These are phyloP conservation scores for Talaromyces ruber DNA, from an alignment of 495 filamentous ascomycete genomes.

Conservation along the genomic window DNA sequence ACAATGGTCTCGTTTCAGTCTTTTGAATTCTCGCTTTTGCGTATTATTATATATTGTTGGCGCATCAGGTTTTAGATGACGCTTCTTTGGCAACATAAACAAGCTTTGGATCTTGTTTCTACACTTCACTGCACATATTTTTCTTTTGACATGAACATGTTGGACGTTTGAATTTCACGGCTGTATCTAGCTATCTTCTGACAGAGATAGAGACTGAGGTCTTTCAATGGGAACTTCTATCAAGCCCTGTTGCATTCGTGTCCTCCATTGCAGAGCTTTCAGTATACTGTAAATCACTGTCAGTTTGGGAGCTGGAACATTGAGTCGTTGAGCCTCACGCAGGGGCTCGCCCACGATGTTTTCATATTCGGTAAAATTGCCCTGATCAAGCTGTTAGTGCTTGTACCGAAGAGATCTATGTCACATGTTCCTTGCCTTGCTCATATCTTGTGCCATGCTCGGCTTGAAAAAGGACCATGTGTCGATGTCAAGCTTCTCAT, in stretches of 20 bases:
- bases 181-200: slow-evolving; percentile 3
- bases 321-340: slow-evolving; percentile 30
- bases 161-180: background rate
- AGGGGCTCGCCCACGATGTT: slow-evolving; percentile 46
- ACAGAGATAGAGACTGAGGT: background rate
- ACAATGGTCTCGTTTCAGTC: background rate
- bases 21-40: background rate
- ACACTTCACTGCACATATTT: background rate
- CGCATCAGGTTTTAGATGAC: background rate
- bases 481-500: slow-evolving; percentile 26
- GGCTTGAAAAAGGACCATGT: slow-evolving; percentile 31
- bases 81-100: background rate
- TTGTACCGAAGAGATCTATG: background rate
- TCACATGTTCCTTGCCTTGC: slow-evolving; percentile 20
- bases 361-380: slow-evolving; percentile 44
- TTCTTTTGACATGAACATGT: background rate
- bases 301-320: slow-evolving; percentile 35
- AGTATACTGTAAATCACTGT: slow-evolving; percentile 30
- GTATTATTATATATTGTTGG: background rate
- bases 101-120: background rate
- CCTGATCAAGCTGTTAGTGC: slow-evolving; percentile 14
- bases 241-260: slow-evolving; percentile 21
- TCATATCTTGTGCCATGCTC: slow-evolving; percentile 36
- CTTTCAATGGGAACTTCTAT: background rate
- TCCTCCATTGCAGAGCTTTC: slow-evolving; percentile 32